Evolutionary conservation across 257 asterid species (phyloP).

Genomic region (Plantago major): DNA sequence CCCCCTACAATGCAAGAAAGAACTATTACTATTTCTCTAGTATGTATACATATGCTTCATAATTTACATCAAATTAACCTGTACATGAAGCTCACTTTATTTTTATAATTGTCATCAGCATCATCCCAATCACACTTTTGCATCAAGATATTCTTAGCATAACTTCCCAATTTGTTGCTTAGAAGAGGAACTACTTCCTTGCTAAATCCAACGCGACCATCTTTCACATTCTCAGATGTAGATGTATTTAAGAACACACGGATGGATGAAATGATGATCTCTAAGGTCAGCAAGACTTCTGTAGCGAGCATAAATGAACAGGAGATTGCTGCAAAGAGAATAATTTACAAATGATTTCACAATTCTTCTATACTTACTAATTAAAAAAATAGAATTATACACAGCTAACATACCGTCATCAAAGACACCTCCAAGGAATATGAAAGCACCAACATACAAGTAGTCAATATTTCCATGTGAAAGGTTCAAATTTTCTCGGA

Average conservation of each 20-base stretch:
- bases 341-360: conserved; percentile 15
- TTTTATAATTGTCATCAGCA: conserved; percentile 42
- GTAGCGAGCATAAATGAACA: conserved; percentile 73
- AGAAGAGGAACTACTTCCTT: conserved; percentile 51
- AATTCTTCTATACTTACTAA: conserved; percentile 10
- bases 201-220: conserved; percentile 31
- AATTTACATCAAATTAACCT: conserved; percentile 13
- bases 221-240: conserved; percentile 34
- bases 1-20: conserved; percentile 54
- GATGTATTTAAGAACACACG: conserved; percentile 40
- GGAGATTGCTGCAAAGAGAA: conserved; percentile 51
- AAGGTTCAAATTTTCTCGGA: conserved; percentile 49
- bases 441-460: conserved; percentile 59
- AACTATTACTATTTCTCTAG: conserved; percentile 12
- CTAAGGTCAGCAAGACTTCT: conserved; percentile 61
- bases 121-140: conserved; percentile 50
- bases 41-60: conserved; percentile 11
- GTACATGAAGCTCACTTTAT: conserved; percentile 43
- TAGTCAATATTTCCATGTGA: conserved; percentile 59
- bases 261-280: conserved; percentile 48
- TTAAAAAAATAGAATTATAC: conserved; percentile 12
- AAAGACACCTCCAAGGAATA: conserved; percentile 53
- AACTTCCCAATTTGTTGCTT: conserved; percentile 54
- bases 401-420: conserved; percentile 48
- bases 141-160: conserved; percentile 62